These are phyloP conservation scores for Avicennia marina DNA, from an alignment of 257 asterid genomes.

Conservation along the genomic window DNA sequence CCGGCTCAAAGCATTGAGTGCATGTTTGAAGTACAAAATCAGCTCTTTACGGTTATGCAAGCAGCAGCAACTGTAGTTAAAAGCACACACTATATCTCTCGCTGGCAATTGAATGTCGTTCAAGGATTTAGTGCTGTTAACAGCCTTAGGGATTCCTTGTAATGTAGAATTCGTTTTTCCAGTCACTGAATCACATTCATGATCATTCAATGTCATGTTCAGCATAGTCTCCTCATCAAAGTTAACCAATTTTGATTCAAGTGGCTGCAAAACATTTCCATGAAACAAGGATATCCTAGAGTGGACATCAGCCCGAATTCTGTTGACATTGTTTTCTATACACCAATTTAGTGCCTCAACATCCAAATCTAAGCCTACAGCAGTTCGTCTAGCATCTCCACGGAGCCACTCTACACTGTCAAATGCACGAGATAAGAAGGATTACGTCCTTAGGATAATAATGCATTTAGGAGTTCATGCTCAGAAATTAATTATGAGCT, in stretches of 20 bases:
- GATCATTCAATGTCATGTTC: constrained; percentile 33
- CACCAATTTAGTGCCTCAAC: constrained; percentile 89
- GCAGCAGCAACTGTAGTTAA: constrained; percentile 97
- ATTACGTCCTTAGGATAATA: constrained; percentile 4
- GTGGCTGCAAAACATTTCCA: constrained; percentile 88
- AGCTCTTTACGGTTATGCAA: constrained; percentile 81
- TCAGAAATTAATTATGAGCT: background rate
- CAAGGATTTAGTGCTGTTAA: constrained; percentile 28
- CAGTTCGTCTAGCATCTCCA: constrained; percentile 83
- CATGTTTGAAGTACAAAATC: constrained; percentile 76
- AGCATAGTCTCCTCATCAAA: constrained; percentile 25
- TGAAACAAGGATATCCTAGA: constrained; percentile 72
- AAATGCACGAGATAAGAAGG: constrained; percentile 21
- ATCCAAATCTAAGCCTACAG: constrained; percentile 92
- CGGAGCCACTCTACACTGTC: constrained; percentile 88
- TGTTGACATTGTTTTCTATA: constrained; percentile 63
- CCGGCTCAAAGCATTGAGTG: constrained; percentile 43
- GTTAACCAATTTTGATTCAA: constrained; percentile 57
- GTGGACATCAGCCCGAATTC: constrained; percentile 62
- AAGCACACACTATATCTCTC: constrained; percentile 95
- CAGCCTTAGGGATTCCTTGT: constrained; percentile 17
- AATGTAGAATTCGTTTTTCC: constrained; percentile 11
- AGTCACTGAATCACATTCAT: constrained; percentile 24
- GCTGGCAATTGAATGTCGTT: constrained; percentile 54
- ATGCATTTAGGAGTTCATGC: background rate